These are phyloP conservation scores for Termitomyces sp. DNA, from an alignment of 768 basidiomycete genomes.

Conservation along the genomic window DNA sequence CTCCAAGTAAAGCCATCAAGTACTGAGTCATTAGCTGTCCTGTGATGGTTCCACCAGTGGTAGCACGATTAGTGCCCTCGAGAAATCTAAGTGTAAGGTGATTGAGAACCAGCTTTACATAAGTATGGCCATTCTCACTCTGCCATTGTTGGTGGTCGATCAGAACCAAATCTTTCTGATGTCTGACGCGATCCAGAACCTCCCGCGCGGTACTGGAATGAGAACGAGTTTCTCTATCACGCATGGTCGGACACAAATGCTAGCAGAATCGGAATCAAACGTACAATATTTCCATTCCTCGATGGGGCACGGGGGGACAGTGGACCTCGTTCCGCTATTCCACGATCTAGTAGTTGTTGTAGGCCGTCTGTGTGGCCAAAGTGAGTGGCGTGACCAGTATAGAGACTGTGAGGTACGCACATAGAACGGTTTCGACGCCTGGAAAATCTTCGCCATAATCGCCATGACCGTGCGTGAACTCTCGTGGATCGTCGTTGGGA, in stretches of 20 bases:
- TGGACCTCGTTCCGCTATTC: constrained; percentile 17
- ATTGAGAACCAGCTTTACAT: not conserved
- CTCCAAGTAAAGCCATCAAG: constrained; percentile 53
- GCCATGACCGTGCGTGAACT: constrained; percentile 40
- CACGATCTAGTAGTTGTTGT: constrained; percentile 32
- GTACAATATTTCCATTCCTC: constrained; percentile 4
- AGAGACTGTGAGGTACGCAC: constrained; percentile 25
- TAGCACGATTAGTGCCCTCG: constrained; percentile 22
- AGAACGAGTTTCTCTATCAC: constrained; percentile 11
- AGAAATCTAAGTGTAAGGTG: constrained; percentile 22
- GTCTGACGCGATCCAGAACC: constrained; percentile 8
- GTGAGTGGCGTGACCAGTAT: not conserved
- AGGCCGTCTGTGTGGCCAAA: constrained; percentile 23
- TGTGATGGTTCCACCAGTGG: constrained; percentile 36
- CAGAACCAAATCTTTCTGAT: constrained; percentile 7
- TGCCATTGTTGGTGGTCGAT: constrained; percentile 40
- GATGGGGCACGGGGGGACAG: constrained; percentile 2
- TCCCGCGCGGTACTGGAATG: constrained; percentile 12
- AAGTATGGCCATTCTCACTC: constrained; percentile 35
- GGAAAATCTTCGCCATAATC: constrained; percentile 27
- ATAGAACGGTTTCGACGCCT: constrained; percentile 41
- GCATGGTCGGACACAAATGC: not conserved
- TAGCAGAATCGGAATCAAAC: not conserved
- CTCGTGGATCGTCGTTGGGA: constrained; percentile 68
- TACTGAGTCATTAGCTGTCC: constrained; percentile 71